phyloP scores from a whole-genome alignment of 805 yeast genomes.

The Kuraishia cidri region DNA sequence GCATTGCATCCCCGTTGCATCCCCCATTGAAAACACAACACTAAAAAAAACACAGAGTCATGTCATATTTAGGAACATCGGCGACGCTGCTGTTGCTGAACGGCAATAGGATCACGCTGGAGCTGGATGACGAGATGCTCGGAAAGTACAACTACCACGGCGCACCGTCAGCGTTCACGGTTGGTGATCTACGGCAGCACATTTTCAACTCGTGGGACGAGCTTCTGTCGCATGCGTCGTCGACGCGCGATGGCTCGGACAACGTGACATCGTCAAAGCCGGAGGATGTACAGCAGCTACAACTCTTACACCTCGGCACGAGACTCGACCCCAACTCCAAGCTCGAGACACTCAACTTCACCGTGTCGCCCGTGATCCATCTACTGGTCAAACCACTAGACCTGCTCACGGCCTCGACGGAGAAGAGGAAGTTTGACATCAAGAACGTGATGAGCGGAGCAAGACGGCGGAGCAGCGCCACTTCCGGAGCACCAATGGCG shows the following conservation, averaged over 20 bases:
- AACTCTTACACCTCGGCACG: constrained; percentile 19
- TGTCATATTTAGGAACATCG: too few relatives aligned
- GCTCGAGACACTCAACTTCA: constrained; percentile 12
- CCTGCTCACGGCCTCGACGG: constrained; percentile 4
- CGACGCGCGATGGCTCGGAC: constrained; percentile 6
- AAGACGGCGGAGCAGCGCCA: too few relatives aligned
- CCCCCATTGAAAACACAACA: too few relatives aligned
- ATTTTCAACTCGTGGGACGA: constrained; percentile 15
- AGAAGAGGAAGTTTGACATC: constrained; percentile 10
- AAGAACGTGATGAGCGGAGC: constrained; percentile 5
- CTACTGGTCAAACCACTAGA: constrained; percentile 18
- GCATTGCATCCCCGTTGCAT: too few relatives aligned
- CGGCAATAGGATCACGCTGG: not conserved
- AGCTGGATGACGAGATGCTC: not conserved
- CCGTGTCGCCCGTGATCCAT: constrained; percentile 16
- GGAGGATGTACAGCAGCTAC: constrained; percentile 15
- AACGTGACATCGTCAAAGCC: constrained; percentile 7
- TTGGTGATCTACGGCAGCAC: constrained; percentile 18
- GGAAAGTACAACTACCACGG: too few relatives aligned
- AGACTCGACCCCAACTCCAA: constrained; percentile 16
- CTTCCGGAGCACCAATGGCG: too few relatives aligned
- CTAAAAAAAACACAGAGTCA: too few relatives aligned
- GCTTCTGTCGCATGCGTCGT: too few relatives aligned
- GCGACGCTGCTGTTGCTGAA: not conserved
- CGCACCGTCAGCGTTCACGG: not conserved